These are phyloP conservation scores for Geosmithia flava DNA, from an alignment of 2,329 filamentous ascomycete genomes.

Conservation along the genomic window DNA sequence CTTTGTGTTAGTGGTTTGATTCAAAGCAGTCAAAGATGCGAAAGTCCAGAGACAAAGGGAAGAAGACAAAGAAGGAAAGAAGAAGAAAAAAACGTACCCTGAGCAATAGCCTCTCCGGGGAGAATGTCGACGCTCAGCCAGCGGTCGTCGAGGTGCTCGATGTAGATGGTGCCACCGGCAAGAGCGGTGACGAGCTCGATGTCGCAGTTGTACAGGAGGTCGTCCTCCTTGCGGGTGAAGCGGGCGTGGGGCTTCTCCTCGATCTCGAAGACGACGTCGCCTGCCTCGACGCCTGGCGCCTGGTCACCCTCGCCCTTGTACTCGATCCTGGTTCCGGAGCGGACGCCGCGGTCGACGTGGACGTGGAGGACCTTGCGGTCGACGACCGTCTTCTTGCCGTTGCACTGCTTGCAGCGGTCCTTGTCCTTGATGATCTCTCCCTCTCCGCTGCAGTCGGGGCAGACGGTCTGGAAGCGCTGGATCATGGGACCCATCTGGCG, in stretches of 20 bases:
- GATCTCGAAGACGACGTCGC: conserved; percentile 97
- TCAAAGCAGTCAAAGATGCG: neutral
- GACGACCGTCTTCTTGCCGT: conserved; percentile 94
- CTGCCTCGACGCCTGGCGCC: conserved; percentile 80
- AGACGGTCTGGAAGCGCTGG: conserved; percentile 98
- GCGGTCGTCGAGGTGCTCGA: conserved; percentile 94
- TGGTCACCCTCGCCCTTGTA: conserved; percentile 97
- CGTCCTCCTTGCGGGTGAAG: conserved; percentile 93
- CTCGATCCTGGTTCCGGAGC: conserved; percentile 89
- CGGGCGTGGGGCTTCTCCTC: conserved; percentile 96
- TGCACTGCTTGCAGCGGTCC: conserved; percentile 94
- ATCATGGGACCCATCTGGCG: conserved; percentile 99
- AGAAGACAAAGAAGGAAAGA: too few species aligned
- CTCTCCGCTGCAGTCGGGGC: conserved; percentile 95
- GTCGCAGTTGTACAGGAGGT: conserved; percentile 88
- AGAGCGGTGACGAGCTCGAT: conserved; percentile 93
- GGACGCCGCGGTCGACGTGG: conserved; percentile 89
- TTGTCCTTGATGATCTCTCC: conserved; percentile 94
- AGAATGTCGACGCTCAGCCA: conserved; percentile 91
- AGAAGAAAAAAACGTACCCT: conserved; percentile 47
- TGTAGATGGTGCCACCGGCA: conserved; percentile 78
- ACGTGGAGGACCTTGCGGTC: conserved; percentile 98
- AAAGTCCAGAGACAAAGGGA: too few species aligned
- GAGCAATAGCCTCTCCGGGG: conserved; percentile 87
- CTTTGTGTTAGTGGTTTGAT: neutral